Evolutionary conservation across 352 stramenopile species (phyloP), one percentile per base, ranked within the genome.

Genomic region (Phytophthora citrophthora): DNA sequence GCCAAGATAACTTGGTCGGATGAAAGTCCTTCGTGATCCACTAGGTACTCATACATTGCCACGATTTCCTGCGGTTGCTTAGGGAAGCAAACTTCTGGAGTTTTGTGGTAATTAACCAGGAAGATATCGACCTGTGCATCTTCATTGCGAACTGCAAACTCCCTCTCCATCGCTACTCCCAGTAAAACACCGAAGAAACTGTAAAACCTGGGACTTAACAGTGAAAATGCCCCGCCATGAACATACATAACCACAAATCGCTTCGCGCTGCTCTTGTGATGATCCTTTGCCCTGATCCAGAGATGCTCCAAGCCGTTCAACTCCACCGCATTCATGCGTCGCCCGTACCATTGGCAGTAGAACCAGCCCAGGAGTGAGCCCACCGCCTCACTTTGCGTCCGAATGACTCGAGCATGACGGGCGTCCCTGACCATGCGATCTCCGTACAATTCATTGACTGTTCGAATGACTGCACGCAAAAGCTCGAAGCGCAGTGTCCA

Each of bases 31-130:
- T 74, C 44, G 3, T 70, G 51, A 6, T 69, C 41, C 15, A 84
- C 32, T 12, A 87, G 31, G 24, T 78, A 70, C 36, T 79, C 56
- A 47, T 76, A 81, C 24, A 64, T 71, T 23, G 54, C 32, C 7
- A 75, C 15, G 8, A 59, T 54, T 18, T 83, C 78, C 12, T 83
- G 27, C 2, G 59, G 46, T 12, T 77, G 61, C 3, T 64, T 53
- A 2, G 75, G 75, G 49, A 70, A 83, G 46, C 57, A 59, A 43
- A 65, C 41, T 54, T 85, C 75, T 10, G 75, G 78, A 1, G 63
- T 55, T 23, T 85, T 85, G 54, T 66, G 75, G 49, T 83, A 87
- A 63, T 81, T 87, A n/a, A 61, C 67, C 16, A 85, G 36, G 23
- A 85, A 66, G 12, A 85, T 54, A 10, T 87, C 70, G 6, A 83